Conservation (phyloP, 768 basidiomycete species). For the Lactifluus subvellereus region DNA sequence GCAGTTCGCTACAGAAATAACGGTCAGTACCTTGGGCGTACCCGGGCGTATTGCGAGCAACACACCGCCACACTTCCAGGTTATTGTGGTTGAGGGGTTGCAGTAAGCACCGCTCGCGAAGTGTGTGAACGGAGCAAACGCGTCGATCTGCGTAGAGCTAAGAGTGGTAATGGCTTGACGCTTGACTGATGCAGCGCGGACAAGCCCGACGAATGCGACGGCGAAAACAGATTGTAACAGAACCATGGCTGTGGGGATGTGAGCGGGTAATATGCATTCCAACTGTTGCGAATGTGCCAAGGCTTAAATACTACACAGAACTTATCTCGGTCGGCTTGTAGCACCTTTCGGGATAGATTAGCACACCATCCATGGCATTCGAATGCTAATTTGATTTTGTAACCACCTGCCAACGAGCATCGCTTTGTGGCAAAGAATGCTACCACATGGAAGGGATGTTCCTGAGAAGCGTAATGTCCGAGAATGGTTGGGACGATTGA, state of each 20-base stretch:
- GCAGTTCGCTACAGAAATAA: conserved; percentile 36
- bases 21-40: background rate
- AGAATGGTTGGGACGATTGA: too few relatives aligned
- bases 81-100: background rate
- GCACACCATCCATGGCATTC: too few relatives aligned
- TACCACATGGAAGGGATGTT: too few relatives aligned
- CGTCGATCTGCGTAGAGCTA: background rate
- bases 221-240: background rate
- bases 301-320: background rate
- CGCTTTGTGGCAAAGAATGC: too few relatives aligned
- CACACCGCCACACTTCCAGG: background rate
- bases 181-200: background rate
- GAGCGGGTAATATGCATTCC: too few relatives aligned
- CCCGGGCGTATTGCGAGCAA: background rate
- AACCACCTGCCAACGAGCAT: too few relatives aligned
- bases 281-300: background rate
- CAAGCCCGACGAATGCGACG: background rate
- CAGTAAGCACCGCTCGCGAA: background rate
- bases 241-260: background rate
- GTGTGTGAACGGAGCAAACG: background rate
- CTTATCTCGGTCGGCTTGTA: background rate
- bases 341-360: too few relatives aligned
- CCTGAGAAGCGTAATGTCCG: too few relatives aligned
- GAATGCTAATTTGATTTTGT: too few relatives aligned
- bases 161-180: background rate